These are phyloP conservation scores for Pholiota adiposa DNA, from an alignment of 1,284 basidiomycete species.

Conservation along the genomic window DNA sequence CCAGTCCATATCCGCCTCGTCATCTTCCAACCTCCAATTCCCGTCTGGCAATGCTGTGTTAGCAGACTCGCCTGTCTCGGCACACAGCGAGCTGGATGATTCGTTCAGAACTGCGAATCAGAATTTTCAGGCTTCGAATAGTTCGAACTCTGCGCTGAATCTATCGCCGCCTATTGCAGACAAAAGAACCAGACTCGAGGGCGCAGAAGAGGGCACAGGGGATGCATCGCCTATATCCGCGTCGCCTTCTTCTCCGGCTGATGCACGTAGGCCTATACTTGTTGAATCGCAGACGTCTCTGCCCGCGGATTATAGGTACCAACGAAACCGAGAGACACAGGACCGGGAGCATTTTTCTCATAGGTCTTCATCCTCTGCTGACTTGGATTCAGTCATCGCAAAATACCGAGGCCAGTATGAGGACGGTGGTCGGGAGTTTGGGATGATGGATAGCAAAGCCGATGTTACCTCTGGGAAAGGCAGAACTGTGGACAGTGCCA, in stretches of 20 bases:
- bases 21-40: slow-evolving; percentile 35
- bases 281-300: slow-evolving; percentile 20
- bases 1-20: slow-evolving; percentile 28
- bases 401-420: slow-evolving; percentile 34
- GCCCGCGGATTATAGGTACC: slow-evolving; percentile 11
- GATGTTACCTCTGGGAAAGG: slow-evolving; percentile 22
- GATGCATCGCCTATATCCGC: neutral
- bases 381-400: slow-evolving; percentile 16
- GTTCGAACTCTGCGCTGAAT: neutral
- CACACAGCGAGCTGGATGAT: slow-evolving; percentile 17
- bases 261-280: slow-evolving; percentile 20
- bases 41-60: slow-evolving; percentile 26
- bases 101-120: slow-evolving; percentile 9
- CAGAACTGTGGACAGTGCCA: slow-evolving; percentile 30
- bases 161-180: slow-evolving; percentile 22
- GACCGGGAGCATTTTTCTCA: slow-evolving; percentile 8
- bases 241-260: neutral
- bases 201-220: neutral
- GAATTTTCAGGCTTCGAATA: slow-evolving; percentile 5
- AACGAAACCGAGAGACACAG: slow-evolving; percentile 2
- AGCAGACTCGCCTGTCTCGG: slow-evolving; percentile 37
- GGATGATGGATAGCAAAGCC: slow-evolving; percentile 23
- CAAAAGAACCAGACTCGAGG: slow-evolving; percentile 15
- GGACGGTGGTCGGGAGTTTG: slow-evolving; percentile 43
- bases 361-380: slow-evolving; percentile 18